Evolutionary conservation across 345 rosid genomes (phyloP).

Genomic region (sweet orange (Citrus sinensis)): DNA sequence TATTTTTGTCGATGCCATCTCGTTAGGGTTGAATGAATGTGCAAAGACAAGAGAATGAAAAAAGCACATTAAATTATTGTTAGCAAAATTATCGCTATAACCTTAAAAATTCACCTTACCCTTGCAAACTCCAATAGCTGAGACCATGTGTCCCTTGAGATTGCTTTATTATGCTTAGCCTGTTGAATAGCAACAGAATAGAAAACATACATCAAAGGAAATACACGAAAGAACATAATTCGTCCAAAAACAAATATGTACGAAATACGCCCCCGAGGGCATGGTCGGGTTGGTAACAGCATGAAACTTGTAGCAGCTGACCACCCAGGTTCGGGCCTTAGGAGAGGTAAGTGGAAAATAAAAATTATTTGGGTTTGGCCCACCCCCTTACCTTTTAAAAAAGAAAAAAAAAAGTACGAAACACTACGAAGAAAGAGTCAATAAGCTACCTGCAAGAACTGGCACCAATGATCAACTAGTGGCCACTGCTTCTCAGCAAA

Average conservation of each 20-base stretch:
- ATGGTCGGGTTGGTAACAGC: no score
- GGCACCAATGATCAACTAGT: constrained; percentile 92
- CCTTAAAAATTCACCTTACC: constrained; percentile 43
- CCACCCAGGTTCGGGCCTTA: no score
- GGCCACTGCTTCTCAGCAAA: constrained; percentile 97
- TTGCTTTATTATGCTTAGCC: constrained; percentile 97
- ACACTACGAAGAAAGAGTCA: neutral
- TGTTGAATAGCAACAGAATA: constrained; percentile 30
- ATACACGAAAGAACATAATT: neutral
- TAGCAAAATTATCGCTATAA: neutral
- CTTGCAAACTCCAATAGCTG: constrained; percentile 86
- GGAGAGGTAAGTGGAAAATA: no score
- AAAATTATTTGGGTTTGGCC: no score
- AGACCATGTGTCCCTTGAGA: constrained; percentile 96
- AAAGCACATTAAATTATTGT: neutral
- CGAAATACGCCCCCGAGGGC: no score
- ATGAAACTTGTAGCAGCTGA: no score
- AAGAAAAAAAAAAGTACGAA: neutral
- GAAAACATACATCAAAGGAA: neutral
- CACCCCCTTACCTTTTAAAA: no score
- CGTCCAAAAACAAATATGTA: neutral
- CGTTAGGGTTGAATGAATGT: neutral
- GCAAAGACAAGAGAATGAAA: neutral
- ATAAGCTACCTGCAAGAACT: constrained; percentile 78
- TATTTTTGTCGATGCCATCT: neutral